Base-by-base conservation (phyloP, 345 rosid genomes). In the Eucalyptus guilfoylei region DNA sequence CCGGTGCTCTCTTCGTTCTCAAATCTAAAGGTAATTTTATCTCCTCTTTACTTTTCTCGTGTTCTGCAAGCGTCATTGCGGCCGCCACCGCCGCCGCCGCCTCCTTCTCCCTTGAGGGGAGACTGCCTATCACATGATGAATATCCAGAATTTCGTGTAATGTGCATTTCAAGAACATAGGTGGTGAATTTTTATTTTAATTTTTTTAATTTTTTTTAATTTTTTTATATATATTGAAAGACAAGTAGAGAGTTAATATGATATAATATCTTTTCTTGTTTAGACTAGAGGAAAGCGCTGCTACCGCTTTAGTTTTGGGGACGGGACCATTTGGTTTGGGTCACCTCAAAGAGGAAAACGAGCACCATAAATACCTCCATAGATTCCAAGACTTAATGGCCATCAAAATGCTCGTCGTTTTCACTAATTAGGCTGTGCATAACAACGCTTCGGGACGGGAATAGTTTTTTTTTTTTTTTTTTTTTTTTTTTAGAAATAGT, bases 1-100 rank as follows among this genome's bases (percentile, higher is more conserved):
- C 98, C 10, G 99, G 99, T 86, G 95, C 98, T 89, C 95, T 89
- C 87, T 97, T 97, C 90, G 98, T 97, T 76, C 99, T 96, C 86
- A 95, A 96, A 94, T 96, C 99, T 49, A 92, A 94, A 96, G 96
- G 98, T 95, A 87, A 6, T 7, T 6, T 23, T n/a, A 24, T 42
- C 6, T 37, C 52, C 49, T 24, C 50, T 30, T 47, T 23, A 24
- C 76, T 42, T 30, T 64, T 69, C 45, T 72, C 14, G 28, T 37
- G 45, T 7, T 37, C 45, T 2, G 45, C 83, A 37, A 72, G 28
- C 14, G 40, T n/a, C n/a, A n/a, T n/a, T n/a, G n/a, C n/a, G n/a
- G n/a, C 40, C 40, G 4, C 81, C 45, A 28, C 80, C 6, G 40
- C 24, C 21, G 5, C 23, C 6, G 11, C 42, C 14, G 6, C 80